Conservation (phyloP, 805 yeast species). For the Candida pini region DNA sequence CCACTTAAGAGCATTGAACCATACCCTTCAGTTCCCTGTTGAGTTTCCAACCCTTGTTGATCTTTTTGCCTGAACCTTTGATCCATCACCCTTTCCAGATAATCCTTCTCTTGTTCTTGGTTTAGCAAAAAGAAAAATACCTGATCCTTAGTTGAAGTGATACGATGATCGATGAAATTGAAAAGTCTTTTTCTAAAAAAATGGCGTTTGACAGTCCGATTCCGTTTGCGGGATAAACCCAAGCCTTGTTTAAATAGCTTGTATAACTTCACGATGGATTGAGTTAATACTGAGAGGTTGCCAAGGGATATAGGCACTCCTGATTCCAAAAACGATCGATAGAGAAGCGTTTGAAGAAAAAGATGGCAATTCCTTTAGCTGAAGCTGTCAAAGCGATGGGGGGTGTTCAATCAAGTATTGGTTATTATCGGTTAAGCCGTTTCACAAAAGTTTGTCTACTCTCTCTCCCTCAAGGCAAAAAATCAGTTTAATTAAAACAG, state of each 20-base stretch:
- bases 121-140: constrained; percentile 22
- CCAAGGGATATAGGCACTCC: no score
- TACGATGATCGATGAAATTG: constrained; percentile 9
- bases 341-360: no score
- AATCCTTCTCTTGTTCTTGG: constrained; percentile 13
- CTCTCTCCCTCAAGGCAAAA: no score
- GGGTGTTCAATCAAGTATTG: no score
- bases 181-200: constrained; percentile 4
- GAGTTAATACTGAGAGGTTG: no score
- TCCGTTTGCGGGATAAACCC: constrained; percentile 7
- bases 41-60: not conserved
- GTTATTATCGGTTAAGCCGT: no score
- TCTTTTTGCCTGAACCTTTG: constrained; percentile 5
- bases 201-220: not conserved
- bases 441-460: no score
- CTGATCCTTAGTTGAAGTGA: constrained; percentile 21
- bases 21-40: not conserved
- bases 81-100: constrained; percentile 12
- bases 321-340: no score
- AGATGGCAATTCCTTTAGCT: no score
- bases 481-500: no score
- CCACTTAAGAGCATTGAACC: constrained; percentile 18
- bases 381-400: no score
- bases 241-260: constrained; percentile 8
- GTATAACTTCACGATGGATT: constrained; percentile 14